These are phyloP conservation scores for Nasturtium officinale DNA, from an alignment of 345 rosid genomes.

Conservation along the genomic window DNA sequence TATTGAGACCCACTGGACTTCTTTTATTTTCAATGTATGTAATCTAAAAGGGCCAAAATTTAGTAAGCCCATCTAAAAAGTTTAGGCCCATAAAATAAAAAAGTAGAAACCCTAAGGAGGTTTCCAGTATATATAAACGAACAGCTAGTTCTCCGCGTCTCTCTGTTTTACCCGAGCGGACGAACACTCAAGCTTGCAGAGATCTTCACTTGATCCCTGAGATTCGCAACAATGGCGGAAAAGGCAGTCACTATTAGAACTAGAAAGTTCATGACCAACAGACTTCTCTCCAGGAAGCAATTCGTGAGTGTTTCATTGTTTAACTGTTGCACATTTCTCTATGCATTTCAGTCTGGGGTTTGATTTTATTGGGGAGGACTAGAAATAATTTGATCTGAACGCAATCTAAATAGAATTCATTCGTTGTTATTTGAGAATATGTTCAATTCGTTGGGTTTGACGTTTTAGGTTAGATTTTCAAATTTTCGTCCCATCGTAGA, in stretches of 20 bases:
- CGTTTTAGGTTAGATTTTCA: background rate
- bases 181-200: slow-evolving; percentile 28
- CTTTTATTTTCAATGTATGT: background rate
- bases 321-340: background rate
- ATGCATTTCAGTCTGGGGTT: background rate
- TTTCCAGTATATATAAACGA: slow-evolving; percentile 22
- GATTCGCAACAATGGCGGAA: slow-evolving; percentile 64
- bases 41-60: background rate
- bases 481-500: background rate
- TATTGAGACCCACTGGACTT: background rate
- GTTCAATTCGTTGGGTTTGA: background rate
- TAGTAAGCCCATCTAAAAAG: background rate
- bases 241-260: slow-evolving; percentile 90
- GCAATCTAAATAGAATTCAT: background rate
- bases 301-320: slow-evolving; percentile 64
- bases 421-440: background rate
- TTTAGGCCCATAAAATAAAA: slow-evolving; percentile 23
- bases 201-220: slow-evolving; percentile 31
- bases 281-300: slow-evolving; percentile 98
- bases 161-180: slow-evolving; percentile 39
- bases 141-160: background rate
- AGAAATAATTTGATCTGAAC: background rate
- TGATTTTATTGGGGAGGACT: background rate
- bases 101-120: slow-evolving; percentile 29
- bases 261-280: slow-evolving; percentile 95